Evolutionary conservation across 768 basidiomycete species (phyloP).

Genomic region (Steccherinum ochraceum): DNA sequence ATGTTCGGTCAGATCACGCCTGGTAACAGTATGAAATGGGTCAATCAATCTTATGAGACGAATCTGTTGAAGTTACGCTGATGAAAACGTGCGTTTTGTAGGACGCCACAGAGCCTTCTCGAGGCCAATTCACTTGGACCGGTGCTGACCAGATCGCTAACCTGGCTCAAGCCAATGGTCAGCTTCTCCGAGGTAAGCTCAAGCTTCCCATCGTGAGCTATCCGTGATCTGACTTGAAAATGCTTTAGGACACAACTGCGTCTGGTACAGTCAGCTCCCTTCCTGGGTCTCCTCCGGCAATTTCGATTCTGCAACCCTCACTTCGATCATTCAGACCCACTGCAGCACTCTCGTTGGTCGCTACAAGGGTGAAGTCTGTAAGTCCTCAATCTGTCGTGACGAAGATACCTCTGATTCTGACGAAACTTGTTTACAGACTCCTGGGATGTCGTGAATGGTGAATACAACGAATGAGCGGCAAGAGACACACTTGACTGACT

Average conservation of each 20-base stretch:
- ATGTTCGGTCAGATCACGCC: constrained; percentile 43
- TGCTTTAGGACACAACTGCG: constrained; percentile 27
- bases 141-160: constrained; percentile 37
- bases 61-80: neutral
- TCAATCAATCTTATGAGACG: constrained; percentile 10
- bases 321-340: constrained; percentile 28
- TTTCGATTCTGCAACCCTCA: constrained; percentile 24
- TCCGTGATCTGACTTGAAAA: neutral
- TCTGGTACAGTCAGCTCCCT: constrained; percentile 40
- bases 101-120: constrained; percentile 48
- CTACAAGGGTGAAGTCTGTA: constrained; percentile 33
- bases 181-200: constrained; percentile 38
- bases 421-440: too few species aligned
- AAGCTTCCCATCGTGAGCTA: neutral
- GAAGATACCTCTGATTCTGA: neutral
- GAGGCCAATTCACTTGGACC: constrained; percentile 40
- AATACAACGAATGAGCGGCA: neutral
- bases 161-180: constrained; percentile 38
- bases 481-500: neutral
- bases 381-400: neutral
- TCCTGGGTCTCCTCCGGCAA: constrained; percentile 28
- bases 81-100: constrained; percentile 13
- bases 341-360: constrained; percentile 30
- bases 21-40: constrained; percentile 55
- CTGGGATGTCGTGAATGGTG: constrained; percentile 50